Base-by-base conservation (phyloP, 2,329 filamentous ascomycete species). In the Dactylellina parvicollis region DNA sequence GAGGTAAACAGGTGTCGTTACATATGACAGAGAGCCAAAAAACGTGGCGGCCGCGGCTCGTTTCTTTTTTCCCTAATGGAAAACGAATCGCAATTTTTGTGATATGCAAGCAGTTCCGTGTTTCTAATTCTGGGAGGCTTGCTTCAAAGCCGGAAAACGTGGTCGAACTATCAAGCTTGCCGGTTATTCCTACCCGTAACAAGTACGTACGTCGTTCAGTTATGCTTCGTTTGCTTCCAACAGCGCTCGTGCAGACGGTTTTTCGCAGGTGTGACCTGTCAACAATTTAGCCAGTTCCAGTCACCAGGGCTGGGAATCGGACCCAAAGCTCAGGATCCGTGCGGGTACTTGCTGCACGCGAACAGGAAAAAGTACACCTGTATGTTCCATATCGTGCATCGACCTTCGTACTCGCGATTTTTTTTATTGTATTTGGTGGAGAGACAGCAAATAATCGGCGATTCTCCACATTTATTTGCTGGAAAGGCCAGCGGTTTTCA, bases 261-360 rank as follows among this genome's bases (percentile, higher is more conserved):
- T 36, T 3, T 3, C 24, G 40, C 47, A 30, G 38, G 55, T 56
- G 56, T 71, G 66, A 62, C 38, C 57, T 59, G 57, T 56, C 67
- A 50, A 36, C 22, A 24, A 56, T 62, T 49, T 55, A 61, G 38
- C 46, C 56, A 56, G 56, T 20, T 40, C 54, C 55, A 65, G 57
- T 57, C 52, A 46, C 52, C 52, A 65, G 52, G 59, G 32, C 50
- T 65, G 28, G 20, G 54, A 42, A 28, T 26, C 26, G 40, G 66
- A 55, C 67, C 67, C 67, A 72, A 72, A 60, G 12, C 59, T 65
- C 46, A 72, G 67, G 67, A 72, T 65, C 67, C 67, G 67, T 72
- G 67, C 67, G 67, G 67, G 24, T 72, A 56, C 47, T 40, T 32
- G 50, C 67, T 72, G 67, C 67, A 72, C 46, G 44, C 36, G 38